Evolutionary conservation across 2,329 filamentous ascomycete genomes (phyloP).

Genomic region (Pseudogymnoascus sp.): DNA sequence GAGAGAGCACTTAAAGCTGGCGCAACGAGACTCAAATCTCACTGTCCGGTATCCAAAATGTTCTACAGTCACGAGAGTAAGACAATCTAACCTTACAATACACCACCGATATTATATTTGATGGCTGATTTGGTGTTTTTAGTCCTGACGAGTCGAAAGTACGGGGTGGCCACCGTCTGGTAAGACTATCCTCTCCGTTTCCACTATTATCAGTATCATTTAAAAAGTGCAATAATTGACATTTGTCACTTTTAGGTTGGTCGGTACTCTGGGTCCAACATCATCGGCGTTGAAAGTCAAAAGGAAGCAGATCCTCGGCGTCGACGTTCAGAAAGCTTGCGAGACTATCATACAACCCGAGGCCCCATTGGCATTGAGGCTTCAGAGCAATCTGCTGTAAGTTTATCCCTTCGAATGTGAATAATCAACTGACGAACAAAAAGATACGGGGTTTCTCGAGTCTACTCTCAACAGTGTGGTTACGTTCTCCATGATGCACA

Average conservation of each 20-base stretch:
- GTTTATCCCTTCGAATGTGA: constrained; percentile 19
- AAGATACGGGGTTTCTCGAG: constrained; percentile 70
- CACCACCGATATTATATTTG: not conserved
- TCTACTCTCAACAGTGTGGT: constrained; percentile 77
- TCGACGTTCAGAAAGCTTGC: constrained; percentile 80
- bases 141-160: constrained; percentile 76
- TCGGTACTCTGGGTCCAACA: constrained; percentile 75
- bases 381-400: constrained; percentile 80
- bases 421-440: constrained; percentile 11
- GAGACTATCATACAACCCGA: constrained; percentile 77
- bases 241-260: constrained; percentile 52
- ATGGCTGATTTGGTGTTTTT: not conserved
- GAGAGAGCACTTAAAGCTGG: not conserved
- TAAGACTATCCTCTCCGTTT: constrained; percentile 35
- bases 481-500: constrained; percentile 79
- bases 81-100: constrained; percentile 25
- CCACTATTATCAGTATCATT: not conserved
- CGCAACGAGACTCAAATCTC: not conserved
- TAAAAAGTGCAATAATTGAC: not conserved
- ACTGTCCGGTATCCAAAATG: constrained; percentile 42
- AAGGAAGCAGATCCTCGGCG: constrained; percentile 77
- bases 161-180: constrained; percentile 95
- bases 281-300: constrained; percentile 65
- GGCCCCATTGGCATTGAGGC: constrained; percentile 77
- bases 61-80: constrained; percentile 94